phyloP scores from a whole-genome alignment of 164 flowering plant species.

The Amborella trichopoda region DNA sequence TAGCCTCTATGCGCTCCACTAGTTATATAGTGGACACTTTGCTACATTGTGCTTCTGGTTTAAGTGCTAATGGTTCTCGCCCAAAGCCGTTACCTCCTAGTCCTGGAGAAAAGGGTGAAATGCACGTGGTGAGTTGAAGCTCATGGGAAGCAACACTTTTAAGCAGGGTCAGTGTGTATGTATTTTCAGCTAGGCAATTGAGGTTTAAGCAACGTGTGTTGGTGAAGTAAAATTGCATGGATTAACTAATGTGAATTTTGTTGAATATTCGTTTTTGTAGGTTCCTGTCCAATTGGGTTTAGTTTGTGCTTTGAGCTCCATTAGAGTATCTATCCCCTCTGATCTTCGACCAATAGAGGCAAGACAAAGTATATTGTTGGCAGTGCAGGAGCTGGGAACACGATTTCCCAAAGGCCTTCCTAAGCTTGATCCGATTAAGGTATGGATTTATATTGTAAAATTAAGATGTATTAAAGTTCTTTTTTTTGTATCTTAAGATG shows the following conservation, averaged over 20 bases:
- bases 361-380: conserved; percentile 70
- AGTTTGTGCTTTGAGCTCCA: conserved; percentile 73
- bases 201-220: conserved; percentile 1
- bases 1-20: conserved; percentile 44
- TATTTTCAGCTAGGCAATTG: conserved; percentile 10
- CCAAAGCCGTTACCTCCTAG: conserved; percentile 90
- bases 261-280: conserved; percentile 21
- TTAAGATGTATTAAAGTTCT: too few relatives aligned
- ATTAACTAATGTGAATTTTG: neutral
- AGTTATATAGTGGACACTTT: conserved; percentile 86
- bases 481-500: too few relatives aligned
- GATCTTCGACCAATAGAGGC: conserved; percentile 92
- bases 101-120: conserved; percentile 94
- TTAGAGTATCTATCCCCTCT: conserved; percentile 67
- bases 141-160: conserved; percentile 18
- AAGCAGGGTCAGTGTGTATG: conserved; percentile 17
- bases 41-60: conserved; percentile 79
- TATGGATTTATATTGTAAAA: too few relatives aligned
- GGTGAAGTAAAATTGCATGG: conserved; percentile 4
- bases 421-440: conserved; percentile 93
- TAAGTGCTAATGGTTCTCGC: conserved; percentile 70
- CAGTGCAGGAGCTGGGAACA: conserved; percentile 62
- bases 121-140: conserved; percentile 92
- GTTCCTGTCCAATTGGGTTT: conserved; percentile 91
- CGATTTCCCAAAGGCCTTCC: conserved; percentile 89